Evolutionary conservation across 345 rosid species (phyloP), one percentile per base, ranked within the genome.

Genomic region (Euphorbia tirucalli): DNA sequence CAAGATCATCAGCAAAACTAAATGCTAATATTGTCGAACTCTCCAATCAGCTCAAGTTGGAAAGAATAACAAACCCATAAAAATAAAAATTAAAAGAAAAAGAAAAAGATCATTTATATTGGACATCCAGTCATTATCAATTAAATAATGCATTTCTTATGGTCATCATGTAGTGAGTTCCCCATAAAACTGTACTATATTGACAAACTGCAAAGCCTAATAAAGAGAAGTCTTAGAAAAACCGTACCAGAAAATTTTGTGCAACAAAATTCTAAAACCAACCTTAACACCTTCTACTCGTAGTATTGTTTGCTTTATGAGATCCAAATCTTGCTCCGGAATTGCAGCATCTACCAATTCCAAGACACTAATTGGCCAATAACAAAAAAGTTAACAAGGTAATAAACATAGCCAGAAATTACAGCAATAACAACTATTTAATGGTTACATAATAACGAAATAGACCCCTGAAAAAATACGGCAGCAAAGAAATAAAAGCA

Each of bases 261-360:
- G 49, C 39, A 58, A 62, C 11, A 76, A 75, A 52, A 66, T n/a
- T 46, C 22, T 37, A 21, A 41, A 50, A 44, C 76, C 30, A 75
- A 89, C 97, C 93, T 87, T 86, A 73, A 90, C 97, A 70, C 93
- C 98, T 69, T 92, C 85, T 67, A 89, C 96, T 76, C 82, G 82
- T 68, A 88, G 83, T 76, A 94, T 90, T 65, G 92, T 90, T 74
- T 84, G 83, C 71, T 71, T 86, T 54, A 90, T 78, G 44, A 93
- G 92, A 70, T 85, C 86, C 87, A 94, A 79, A 37, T 85, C 81
- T 74, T 92, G 87, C 28, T 80, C 78, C 16, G 96, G 97, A 66
- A 90, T 78, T 71, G 97, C 97, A 77, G 98, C 96, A 87, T 92
- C 98, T 76, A 90, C 98, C 82, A 94, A 83, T 81, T 94, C 98